These are phyloP conservation scores for Chaetomium sp. DNA, from an alignment of 2,329 filamentous ascomycete species.

Conservation along the genomic window DNA sequence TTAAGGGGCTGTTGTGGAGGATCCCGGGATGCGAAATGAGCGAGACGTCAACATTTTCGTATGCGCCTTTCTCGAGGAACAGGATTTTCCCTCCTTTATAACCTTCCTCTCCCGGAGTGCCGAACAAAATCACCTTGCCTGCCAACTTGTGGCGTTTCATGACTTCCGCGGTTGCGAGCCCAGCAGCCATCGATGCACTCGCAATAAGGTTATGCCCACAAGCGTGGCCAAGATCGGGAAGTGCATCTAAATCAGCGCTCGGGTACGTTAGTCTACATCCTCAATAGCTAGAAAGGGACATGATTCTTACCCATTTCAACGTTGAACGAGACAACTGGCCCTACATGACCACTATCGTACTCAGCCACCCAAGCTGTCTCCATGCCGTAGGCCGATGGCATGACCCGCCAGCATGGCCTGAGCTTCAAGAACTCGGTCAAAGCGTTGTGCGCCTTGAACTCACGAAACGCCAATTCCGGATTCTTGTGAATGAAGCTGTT, in stretches of 20 bases:
- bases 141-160: neutral
- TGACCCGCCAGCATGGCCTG: neutral
- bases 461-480: constrained; percentile 4
- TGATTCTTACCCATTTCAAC: constrained; percentile 6
- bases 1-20: constrained; percentile 3
- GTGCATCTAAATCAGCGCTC: neutral
- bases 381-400: constrained; percentile 5
- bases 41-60: constrained; percentile 4
- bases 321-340: constrained; percentile 6
- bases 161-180: neutral
- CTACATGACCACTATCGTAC: neutral
- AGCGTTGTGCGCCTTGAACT: constrained; percentile 5
- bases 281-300: too few species aligned
- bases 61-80: neutral
- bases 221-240: constrained; percentile 2
- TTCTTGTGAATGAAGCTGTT: constrained; percentile 3
- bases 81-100: constrained; percentile 5
- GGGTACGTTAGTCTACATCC: too few species aligned
- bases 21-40: constrained; percentile 7
- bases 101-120: constrained; percentile 6
- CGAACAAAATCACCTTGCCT: neutral
- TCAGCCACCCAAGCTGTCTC: constrained; percentile 7
- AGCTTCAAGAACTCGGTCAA: constrained; percentile 1
- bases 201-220: constrained; percentile 10
- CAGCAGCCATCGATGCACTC: constrained; percentile 3